Percentiles rank a stretch among this genome's conserved stretches.
Evolutionary conservation across 148 eudicot genomes (phyloP).

Genomic region (Amaranthus cruentus): DNA sequence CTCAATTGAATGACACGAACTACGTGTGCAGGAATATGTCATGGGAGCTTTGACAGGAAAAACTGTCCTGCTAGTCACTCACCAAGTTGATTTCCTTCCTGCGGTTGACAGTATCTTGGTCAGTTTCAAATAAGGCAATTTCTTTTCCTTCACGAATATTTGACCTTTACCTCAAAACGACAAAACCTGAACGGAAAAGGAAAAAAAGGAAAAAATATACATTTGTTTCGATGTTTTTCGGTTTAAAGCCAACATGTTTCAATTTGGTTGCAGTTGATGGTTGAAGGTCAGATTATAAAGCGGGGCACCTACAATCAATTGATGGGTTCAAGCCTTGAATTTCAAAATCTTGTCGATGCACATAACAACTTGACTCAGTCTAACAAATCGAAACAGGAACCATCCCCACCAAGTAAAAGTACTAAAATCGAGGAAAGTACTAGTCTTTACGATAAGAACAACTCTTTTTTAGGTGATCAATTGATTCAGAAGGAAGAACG

Average conservation of each 20-base stretch:
- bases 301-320: conserved; percentile 39
- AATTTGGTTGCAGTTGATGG: conserved; percentile 34
- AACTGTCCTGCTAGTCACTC: conserved; percentile 57
- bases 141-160: not conserved
- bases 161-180: not conserved
- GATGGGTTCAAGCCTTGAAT: conserved; percentile 29
- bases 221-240: not conserved
- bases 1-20: not conserved
- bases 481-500: conserved; percentile 52
- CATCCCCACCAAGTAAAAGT: conserved; percentile 4
- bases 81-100: conserved; percentile 68
- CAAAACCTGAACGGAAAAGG: not conserved
- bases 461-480: conserved; percentile 32
- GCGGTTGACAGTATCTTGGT: conserved; percentile 53
- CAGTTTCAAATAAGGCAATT: conserved; percentile 8
- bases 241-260: not conserved
- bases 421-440: conserved; percentile 17
- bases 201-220: not conserved
- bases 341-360: conserved; percentile 40
- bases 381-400: not conserved
- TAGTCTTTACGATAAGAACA: conserved; percentile 12
- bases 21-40: conserved; percentile 47
- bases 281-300: conserved; percentile 39
- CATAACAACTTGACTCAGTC: conserved; percentile 22
- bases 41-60: conserved; percentile 53